These are phyloP conservation scores for Lactarius sanguifluus DNA, from an alignment of 768 basidiomycete genomes.

Conservation along the genomic window DNA sequence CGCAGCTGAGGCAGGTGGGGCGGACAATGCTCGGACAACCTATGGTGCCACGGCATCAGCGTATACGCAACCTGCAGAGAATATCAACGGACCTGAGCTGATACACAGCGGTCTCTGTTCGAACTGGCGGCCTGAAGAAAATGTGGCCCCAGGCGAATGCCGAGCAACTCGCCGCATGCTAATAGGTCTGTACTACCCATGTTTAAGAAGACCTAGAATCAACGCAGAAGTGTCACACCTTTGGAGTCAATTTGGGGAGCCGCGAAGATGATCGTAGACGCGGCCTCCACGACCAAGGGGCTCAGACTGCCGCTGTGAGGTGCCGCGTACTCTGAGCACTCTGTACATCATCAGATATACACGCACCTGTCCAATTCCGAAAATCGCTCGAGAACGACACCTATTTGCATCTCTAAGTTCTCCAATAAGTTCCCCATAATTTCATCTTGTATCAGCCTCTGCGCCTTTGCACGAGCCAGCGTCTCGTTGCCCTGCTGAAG, in stretches of 20 bases:
- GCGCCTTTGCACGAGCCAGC: constrained; percentile 71
- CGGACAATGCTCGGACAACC: constrained; percentile 53
- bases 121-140: constrained; percentile 53
- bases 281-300: constrained; percentile 60
- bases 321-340: neutral
- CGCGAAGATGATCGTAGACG: constrained; percentile 64
- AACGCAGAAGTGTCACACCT: constrained; percentile 42
- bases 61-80: neutral
- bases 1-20: constrained; percentile 54
- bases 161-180: constrained; percentile 52
- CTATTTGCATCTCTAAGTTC: constrained; percentile 63
- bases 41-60: constrained; percentile 31
- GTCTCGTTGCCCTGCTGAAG: constrained; percentile 60
- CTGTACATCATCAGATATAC: neutral
- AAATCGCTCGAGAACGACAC: constrained; percentile 58
- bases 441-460: constrained; percentile 64
- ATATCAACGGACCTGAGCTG: constrained; percentile 43
- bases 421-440: constrained; percentile 60
- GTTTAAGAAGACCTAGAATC: neutral
- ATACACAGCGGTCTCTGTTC: constrained; percentile 55
- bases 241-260: constrained; percentile 54
- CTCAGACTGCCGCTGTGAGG: constrained; percentile 44
- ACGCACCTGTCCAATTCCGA: constrained; percentile 56
- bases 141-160: constrained; percentile 55
- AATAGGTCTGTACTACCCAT: constrained; percentile 50